Evolutionary conservation across 2,329 filamentous ascomycete species (phyloP), one percentile per base, ranked within the genome.

Genomic region (Xylaria multiplex): DNA sequence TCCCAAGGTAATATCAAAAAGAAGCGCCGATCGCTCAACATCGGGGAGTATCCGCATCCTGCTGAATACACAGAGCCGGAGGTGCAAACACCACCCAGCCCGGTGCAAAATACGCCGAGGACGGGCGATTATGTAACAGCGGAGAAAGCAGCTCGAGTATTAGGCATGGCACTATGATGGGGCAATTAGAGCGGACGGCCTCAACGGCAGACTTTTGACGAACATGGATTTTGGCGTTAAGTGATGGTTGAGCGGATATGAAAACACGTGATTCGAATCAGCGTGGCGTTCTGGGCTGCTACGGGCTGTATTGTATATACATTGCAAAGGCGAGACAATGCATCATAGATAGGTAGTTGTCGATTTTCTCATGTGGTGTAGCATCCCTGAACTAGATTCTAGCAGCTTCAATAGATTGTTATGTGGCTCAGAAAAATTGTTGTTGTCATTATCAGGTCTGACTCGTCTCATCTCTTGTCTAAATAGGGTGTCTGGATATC

Each of bases 1-100:
- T 73, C 74, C 3, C 76, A 77, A 65, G 76, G 76, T 16, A 78
- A 78, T 57, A 77, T 78, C 63, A 78, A 78, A 69, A 77, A 73
- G 66, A 78, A 78, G 64, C 67, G 76, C 22, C 75, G 76, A 24
- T 76, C 74, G 8, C 72, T 77, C 37, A 75, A 71, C 42, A 56
- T 70, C 4, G 76, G 76, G 7, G 76, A 77, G 62, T 70, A 70
- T 46, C 70, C 76, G 8, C 76, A 77, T 57, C 76, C 75, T 2
- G 75, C 75, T 57, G 76, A 77, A 30, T 74, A 71, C 9, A 57
- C 71, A 7, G 75, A 77, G 35, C 54, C 52, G 43, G 69, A 66
- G 22, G 70, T 67, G 11, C 69, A 68, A 22, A 58, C 67, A n/a
- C 75, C 75, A 3, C 74, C 76, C 6, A 77, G 76, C 32, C 76